Evolutionary conservation across 768 basidiomycete genomes (phyloP).

Genomic region (Neoboletus magnificus): DNA sequence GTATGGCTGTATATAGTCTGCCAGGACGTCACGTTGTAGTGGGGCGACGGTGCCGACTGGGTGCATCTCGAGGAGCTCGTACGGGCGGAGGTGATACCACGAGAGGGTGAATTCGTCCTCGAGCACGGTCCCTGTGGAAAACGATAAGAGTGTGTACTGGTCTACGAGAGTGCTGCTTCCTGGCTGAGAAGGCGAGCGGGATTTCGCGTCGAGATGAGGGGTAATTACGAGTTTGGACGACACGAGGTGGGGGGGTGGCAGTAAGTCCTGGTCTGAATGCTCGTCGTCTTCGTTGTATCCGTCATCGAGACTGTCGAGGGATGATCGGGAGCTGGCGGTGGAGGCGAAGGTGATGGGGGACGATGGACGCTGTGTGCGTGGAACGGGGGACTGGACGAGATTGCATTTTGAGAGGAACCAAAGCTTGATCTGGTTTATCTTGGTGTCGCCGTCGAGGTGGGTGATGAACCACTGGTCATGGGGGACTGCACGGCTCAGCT

Average conservation of each 20-base stretch:
- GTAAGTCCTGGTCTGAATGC: constrained; percentile 27
- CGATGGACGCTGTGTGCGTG: constrained; percentile 41
- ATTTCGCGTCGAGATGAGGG: constrained; percentile 6
- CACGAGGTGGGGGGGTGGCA: not conserved
- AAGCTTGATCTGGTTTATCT: constrained; percentile 59
- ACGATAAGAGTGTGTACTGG: constrained; percentile 55
- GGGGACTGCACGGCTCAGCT: constrained; percentile 42
- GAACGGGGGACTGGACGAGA: constrained; percentile 31
- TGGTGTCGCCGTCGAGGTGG: constrained; percentile 58
- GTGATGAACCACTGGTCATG: constrained; percentile 80
- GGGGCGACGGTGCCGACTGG: constrained; percentile 37
- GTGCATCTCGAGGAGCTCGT: constrained; percentile 73
- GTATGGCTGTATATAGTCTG: constrained; percentile 54
- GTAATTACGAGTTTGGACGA: constrained; percentile 1
- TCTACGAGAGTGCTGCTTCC: constrained; percentile 23
- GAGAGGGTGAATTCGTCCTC: constrained; percentile 59
- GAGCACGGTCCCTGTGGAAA: constrained; percentile 65
- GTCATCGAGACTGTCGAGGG: constrained; percentile 25
- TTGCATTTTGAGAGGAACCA: constrained; percentile 60
- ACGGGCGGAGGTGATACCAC: constrained; percentile 57
- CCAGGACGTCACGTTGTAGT: constrained; percentile 40
- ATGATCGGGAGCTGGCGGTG: constrained; percentile 9
- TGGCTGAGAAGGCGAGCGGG: constrained; percentile 11
- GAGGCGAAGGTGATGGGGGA: constrained; percentile 70
- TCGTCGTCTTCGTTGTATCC: constrained; percentile 35